Base-by-base conservation (phyloP, 2,329 filamentous ascomycete genomes). In the Beauveria asiatica region DNA sequence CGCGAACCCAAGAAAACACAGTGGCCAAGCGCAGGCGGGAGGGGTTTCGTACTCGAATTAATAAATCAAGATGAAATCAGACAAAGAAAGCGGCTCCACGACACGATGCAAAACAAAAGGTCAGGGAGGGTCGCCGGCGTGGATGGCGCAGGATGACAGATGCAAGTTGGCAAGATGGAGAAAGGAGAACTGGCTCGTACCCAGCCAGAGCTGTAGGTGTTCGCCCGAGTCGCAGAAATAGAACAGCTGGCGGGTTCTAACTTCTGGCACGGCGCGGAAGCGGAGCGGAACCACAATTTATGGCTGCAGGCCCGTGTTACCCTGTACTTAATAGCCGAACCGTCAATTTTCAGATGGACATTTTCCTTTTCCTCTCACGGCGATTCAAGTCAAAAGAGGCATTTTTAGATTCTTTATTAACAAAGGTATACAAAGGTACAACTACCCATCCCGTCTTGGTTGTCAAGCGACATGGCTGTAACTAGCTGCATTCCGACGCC, bases 121-220 rank as follows among this genome's bases (percentile, higher is more conserved):
- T 27, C 50, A 54, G 30, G 44, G 17, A 48, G 33, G 11, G 50
- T 54, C 50, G 57, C 57, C 54, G 57, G n/a, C 57, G 11, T 60
- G 57, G 41, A 42, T 23, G 57, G 50, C 50, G 50, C 57, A 45
- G 48, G 57, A 53, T 52, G 39, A 19, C 49, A 54, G 50, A 60
- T 41, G 57, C 57, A 60, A 60, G 50, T 60, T 54, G 57, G 16
- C 50, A 54, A 60, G 57, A 60, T 54, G 49, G 50, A 60, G 49
- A 59, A 60, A 59, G 57, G 57, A 60, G 57, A 60, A 60, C 42
- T 60, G 57, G 57, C 57, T 54, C 54, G 42, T 51, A 51, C 49
- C 27, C 10, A 21, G 30, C n/a, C 13, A 13, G 46, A 52, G 56
- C 56, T 48, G 42, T 42, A 16, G 27, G 46, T 27, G 57, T 53